A percentile compares a stretch with the other conserved stretches of the same genome.
Conservation (phyloP, 345 rosid species). For the Eucalyptus tenuipes region DNA sequence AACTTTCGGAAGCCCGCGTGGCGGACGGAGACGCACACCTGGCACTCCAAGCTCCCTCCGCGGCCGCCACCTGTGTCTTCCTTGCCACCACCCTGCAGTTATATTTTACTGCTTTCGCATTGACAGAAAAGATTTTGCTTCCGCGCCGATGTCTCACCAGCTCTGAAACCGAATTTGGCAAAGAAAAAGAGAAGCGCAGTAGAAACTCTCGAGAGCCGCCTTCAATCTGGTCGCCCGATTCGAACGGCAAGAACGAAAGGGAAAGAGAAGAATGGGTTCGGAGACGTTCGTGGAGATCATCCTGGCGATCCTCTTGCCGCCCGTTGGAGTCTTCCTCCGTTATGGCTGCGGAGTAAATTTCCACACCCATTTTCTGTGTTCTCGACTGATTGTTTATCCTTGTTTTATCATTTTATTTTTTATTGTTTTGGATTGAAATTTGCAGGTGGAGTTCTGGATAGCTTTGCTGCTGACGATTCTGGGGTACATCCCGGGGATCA, state of each 20-base stretch:
- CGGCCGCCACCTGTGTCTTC: background rate
- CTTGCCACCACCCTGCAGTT: background rate
- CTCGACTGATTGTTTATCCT: background rate
- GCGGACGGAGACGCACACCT: background rate
- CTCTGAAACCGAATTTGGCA: background rate
- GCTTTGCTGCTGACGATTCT: constrained; percentile 57
- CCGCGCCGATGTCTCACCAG: background rate
- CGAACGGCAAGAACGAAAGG: background rate
- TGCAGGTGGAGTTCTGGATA: constrained; percentile 93
- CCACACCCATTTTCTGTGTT: background rate
- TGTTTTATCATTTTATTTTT: background rate
- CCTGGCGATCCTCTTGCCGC: constrained; percentile 80
- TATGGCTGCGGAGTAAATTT: constrained; percentile 72
- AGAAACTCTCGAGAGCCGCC: background rate
- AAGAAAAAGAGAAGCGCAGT: background rate
- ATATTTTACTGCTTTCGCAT: background rate
- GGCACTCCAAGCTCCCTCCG: background rate
- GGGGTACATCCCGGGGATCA: constrained; percentile 81
- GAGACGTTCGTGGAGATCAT: constrained; percentile 76
- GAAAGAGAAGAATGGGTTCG: constrained; percentile 34
- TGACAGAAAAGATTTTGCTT: background rate
- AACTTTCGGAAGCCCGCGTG: background rate
- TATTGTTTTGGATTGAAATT: background rate
- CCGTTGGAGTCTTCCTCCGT: constrained; percentile 91
- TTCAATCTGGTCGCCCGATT: background rate